Conservation (phyloP, 495 filamentous ascomycete species). For the Penicillium subrubescens region DNA sequence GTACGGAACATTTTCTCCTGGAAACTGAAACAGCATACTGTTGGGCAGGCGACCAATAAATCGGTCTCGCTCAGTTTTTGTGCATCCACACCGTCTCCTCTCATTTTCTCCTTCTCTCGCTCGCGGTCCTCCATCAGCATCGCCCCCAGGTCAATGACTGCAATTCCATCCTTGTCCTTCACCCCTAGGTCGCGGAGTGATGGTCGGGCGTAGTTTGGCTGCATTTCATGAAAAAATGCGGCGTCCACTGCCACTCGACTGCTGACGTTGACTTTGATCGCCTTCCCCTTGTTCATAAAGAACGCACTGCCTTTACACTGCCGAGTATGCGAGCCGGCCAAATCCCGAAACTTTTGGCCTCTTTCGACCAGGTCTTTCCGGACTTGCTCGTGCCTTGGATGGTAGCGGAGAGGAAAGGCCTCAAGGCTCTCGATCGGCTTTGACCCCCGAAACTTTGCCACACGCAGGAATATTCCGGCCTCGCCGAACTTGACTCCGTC, state of each 20-base stretch:
- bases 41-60: constrained; percentile 31
- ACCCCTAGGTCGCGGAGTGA: constrained; percentile 14
- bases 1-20: constrained; percentile 34
- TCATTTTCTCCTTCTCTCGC: constrained; percentile 29
- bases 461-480: constrained; percentile 20
- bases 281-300: constrained; percentile 30
- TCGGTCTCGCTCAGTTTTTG: constrained; percentile 26
- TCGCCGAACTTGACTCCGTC: constrained; percentile 29
- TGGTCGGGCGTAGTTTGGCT: constrained; percentile 34
- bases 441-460: constrained; percentile 35
- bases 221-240: constrained; percentile 27
- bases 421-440: constrained; percentile 31
- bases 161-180: constrained; percentile 16
- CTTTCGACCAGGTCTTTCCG: constrained; percentile 21
- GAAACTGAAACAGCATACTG: constrained; percentile 32
- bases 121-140: constrained; percentile 22
- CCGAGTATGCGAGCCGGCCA: constrained; percentile 18
- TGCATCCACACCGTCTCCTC: constrained; percentile 20
- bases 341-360: constrained; percentile 30
- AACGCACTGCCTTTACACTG: constrained; percentile 25
- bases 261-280: constrained; percentile 27
- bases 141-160: constrained; percentile 18
- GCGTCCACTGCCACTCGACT: constrained; percentile 29
- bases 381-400: constrained; percentile 22
- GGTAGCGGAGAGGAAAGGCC: constrained; percentile 32